Percentiles rank a stretch among this genome's conserved stretches.
These are phyloP conservation scores for Trichoderma oligosporum DNA, from an alignment of 2,329 filamentous ascomycete species.

Conservation along the genomic window DNA sequence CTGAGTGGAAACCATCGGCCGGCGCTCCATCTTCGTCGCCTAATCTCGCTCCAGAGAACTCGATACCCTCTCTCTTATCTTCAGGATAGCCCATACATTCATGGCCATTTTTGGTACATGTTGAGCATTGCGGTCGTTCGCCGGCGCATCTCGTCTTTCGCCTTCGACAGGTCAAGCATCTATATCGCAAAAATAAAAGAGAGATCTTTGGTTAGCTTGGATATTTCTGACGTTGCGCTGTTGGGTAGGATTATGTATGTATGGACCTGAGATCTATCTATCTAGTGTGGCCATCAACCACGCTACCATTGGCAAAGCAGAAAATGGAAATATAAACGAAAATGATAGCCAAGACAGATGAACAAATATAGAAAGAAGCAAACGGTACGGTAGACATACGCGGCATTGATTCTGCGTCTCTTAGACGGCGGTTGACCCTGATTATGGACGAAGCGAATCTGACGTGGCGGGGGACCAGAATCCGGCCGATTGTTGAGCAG, in stretches of 20 bases:
- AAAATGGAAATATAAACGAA: not conserved
- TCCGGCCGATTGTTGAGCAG: conserved; percentile 42
- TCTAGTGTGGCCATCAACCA: not conserved
- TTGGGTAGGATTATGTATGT: not conserved
- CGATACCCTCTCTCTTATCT: conserved; percentile 42
- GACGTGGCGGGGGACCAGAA: conserved; percentile 46
- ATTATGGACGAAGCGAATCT: conserved; percentile 77
- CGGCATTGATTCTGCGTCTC: conserved; percentile 72
- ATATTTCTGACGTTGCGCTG: not conserved
- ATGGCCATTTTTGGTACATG: conserved; percentile 68
- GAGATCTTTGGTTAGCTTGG: not conserved
- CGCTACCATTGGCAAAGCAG: not conserved
- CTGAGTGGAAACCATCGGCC: conserved; percentile 1
- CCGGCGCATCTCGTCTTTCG: conserved; percentile 73
- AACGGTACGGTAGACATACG: conserved; percentile 49
- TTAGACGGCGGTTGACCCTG: conserved; percentile 79
- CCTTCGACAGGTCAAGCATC: conserved; percentile 69
- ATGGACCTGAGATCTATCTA: no score
- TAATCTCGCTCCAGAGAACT: conserved; percentile 24
- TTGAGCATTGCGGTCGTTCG: conserved; percentile 67
- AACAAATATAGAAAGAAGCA: not conserved
- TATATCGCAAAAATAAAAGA: conserved; percentile 29
- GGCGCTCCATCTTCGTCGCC: conserved; percentile 20
- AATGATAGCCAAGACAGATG: not conserved
- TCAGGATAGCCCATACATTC: conserved; percentile 65